Evolutionary conservation across 495 filamentous ascomycete genomes (phyloP).

Genomic region (Astrothelium subdiscretum): DNA sequence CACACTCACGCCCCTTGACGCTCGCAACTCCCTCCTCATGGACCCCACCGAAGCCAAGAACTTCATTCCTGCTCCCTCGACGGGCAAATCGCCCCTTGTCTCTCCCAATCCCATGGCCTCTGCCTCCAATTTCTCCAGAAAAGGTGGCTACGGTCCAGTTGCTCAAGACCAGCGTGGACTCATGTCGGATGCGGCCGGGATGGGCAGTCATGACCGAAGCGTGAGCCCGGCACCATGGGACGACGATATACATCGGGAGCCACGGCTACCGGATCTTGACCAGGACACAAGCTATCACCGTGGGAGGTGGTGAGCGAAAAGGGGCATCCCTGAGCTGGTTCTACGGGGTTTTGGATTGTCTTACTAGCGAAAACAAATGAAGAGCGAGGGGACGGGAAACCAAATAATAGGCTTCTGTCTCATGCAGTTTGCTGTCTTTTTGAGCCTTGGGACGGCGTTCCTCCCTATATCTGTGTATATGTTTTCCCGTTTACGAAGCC

Average conservation of each 20-base stretch:
- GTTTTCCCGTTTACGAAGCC: background rate
- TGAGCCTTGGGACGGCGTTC: background rate
- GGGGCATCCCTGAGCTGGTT: background rate
- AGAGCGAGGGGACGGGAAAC: background rate
- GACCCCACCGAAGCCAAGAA: constrained; percentile 16
- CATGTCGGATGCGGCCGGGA: background rate
- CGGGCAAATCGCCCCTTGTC: background rate
- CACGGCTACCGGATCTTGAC: background rate
- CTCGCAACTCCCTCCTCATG: constrained; percentile 82
- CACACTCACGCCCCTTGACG: constrained; percentile 77
- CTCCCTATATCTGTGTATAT: background rate
- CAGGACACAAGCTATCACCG: background rate
- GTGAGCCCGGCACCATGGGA: background rate
- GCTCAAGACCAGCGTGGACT: background rate
- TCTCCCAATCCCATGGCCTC: background rate
- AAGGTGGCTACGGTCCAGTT: background rate
- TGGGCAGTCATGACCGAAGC: background rate
- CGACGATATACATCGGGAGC: background rate
- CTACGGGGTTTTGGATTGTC: background rate
- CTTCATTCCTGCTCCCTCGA: background rate
- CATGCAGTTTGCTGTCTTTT: background rate
- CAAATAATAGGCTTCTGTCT: background rate
- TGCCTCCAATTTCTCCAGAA: background rate
- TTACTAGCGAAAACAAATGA: background rate
- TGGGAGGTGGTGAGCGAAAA: background rate